A percentile compares a stretch with the other conserved stretches of the same genome.
Evolutionary conservation across 202 grass and related monocot genomes (phyloP).

Genomic region (Brachypodium distachyon): DNA sequence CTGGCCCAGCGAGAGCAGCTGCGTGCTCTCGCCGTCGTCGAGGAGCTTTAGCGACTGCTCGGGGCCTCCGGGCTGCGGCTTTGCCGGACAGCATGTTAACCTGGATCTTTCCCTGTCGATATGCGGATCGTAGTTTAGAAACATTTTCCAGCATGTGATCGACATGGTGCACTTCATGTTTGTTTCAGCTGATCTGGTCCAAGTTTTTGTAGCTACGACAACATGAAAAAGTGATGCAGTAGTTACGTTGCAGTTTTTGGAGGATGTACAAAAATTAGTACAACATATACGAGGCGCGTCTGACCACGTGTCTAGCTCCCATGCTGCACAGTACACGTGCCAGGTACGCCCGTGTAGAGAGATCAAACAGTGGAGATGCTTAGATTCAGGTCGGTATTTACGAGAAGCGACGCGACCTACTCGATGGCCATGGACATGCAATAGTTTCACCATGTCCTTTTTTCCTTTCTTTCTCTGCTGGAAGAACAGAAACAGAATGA

Average conservation of each 20-base stretch:
- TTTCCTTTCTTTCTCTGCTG: not conserved
- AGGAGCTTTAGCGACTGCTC: constrained; percentile 45
- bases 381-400: not conserved
- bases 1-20: constrained; percentile 37
- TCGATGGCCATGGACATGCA: constrained; percentile 5
- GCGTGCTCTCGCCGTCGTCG: constrained; percentile 26
- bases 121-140: constrained; percentile 39
- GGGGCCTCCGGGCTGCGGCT: constrained; percentile 19
- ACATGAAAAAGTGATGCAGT: too few relatives aligned
- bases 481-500: constrained; percentile 37
- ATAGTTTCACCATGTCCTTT: not conserved
- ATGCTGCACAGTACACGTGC: not conserved
- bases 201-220: not conserved
- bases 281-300: too few relatives aligned
- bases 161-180: not conserved
- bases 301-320: not conserved
- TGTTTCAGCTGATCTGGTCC: not conserved
- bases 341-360: not conserved
- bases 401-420: not conserved
- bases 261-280: too few relatives aligned
- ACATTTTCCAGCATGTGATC: not conserved
- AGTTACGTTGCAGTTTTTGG: too few relatives aligned
- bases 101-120: constrained; percentile 88
- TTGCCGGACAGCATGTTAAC: constrained; percentile 35
- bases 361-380: constrained; percentile 8